Evolutionary conservation across 2,329 filamentous ascomycete species (phyloP), one percentile per base, ranked within the genome.

Genomic region (Monosporascus sp.): DNA sequence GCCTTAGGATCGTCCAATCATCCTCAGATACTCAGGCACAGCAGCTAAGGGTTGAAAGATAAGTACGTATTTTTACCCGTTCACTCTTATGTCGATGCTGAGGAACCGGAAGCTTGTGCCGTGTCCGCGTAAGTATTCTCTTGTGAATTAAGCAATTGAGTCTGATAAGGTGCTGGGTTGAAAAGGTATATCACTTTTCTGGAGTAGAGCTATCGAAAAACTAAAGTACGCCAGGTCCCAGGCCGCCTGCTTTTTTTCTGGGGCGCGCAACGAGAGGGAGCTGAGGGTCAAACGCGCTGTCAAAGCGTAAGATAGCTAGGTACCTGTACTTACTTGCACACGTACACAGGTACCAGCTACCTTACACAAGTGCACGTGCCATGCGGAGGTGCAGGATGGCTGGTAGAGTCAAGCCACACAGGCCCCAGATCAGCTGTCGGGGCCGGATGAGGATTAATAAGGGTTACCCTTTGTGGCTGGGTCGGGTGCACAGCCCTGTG

Each of bases 1-100:
- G 43, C 24, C 56, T 53, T 41, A 55, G 40, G 26, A 31, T 51
- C 50, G 53, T 52, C 50, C 53, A 55, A 53, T 64, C 59, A 61
- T 61, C 57, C 56, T 55, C 51, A 43, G 41, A 26, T 46, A 14
- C 26, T 45, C 26, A 16, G 14, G 20, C 26, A 16, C 38, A 46
- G 43, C 43, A 26, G 16, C n/a, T 22, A 20, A 46, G 43, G 40
- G 40, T 20, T 22, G 40, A 44, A n/a, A 24, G n/a, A 41, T 11
- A 44, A 19, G n/a, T 44, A n/a, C n/a, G 40, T 44, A 8, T 22
- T 41, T 44, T n/a, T 44, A n/a, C n/a, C n/a, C n/a, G n/a, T 44
- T 44, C 40, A 8, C 5, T 20, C 11, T 44, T 22, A 7, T 11
- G n/a, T 44, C 22, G 37, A 38, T 38, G 37, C 5, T 17, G 14